Conservation (phyloP, 2,329 filamentous ascomycete species). For the Geosmithia putterillii region DNA sequence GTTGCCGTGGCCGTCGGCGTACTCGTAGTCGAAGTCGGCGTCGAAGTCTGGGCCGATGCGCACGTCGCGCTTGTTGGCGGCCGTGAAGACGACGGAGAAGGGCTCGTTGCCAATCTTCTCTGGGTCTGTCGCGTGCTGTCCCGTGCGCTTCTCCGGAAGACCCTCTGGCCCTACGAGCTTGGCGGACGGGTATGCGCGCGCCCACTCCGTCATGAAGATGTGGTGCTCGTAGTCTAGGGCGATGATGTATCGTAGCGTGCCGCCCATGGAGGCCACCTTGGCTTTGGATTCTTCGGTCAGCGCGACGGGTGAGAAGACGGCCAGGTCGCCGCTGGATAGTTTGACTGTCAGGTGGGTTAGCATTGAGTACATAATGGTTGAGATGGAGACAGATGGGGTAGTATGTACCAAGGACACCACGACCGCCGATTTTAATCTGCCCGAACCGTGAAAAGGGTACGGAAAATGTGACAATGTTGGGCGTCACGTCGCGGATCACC, state of each 20-base stretch:
- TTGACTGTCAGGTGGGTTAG: slow-evolving; percentile 42
- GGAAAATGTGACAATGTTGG: slow-evolving; percentile 66
- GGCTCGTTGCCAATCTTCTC: slow-evolving; percentile 35
- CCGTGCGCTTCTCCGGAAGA: slow-evolving; percentile 68
- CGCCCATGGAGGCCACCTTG: slow-evolving; percentile 52
- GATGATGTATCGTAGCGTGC: slow-evolving; percentile 69
- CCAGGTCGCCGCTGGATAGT: slow-evolving; percentile 64
- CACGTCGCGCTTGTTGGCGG: slow-evolving; percentile 35
- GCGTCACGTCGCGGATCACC: slow-evolving; percentile 78
- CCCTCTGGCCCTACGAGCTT: slow-evolving; percentile 74
- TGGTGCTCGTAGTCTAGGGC: slow-evolving; percentile 90
- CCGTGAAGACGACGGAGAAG: slow-evolving; percentile 58
- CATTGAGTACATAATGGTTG: background rate
- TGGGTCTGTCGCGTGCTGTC: slow-evolving; percentile 30
- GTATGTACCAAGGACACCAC: slow-evolving; percentile 65
- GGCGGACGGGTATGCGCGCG: slow-evolving; percentile 63
- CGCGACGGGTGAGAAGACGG: slow-evolving; percentile 84
- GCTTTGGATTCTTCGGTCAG: slow-evolving; percentile 62
- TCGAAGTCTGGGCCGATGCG: slow-evolving; percentile 69
- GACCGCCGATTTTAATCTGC: slow-evolving; percentile 68
- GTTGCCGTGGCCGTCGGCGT: slow-evolving; percentile 67
- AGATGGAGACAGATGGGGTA: background rate
- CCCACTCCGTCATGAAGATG: slow-evolving; percentile 83
- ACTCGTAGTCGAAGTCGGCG: slow-evolving; percentile 75
- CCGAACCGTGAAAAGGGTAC: slow-evolving; percentile 79